Conservation (phyloP, 495 filamentous ascomycete genomes). For the Penicillium steckii region DNA sequence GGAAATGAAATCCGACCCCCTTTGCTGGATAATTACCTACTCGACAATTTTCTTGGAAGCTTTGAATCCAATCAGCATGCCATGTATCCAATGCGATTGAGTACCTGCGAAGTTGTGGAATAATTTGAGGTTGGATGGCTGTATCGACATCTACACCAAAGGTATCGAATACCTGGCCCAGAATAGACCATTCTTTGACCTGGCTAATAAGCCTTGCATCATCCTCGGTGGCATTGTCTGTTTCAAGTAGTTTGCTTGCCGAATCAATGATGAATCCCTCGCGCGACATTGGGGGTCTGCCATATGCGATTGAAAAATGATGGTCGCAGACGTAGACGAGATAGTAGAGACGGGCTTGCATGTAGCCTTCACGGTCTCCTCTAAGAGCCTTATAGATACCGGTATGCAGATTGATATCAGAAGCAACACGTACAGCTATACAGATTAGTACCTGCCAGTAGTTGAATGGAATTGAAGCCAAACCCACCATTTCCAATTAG, state of each 20-base stretch:
- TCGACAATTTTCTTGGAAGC: slow-evolving; percentile 19
- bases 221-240: slow-evolving; percentile 29
- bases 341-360: slow-evolving; percentile 31
- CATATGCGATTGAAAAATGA: slow-evolving; percentile 34
- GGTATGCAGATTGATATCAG: slow-evolving; percentile 31
- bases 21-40: slow-evolving; percentile 32
- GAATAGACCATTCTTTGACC: slow-evolving; percentile 34
- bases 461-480: not conserved
- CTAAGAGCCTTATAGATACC: slow-evolving; percentile 29
- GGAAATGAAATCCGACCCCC: slow-evolving; percentile 30
- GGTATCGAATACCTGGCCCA: slow-evolving; percentile 33
- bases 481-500: slow-evolving; percentile 27
- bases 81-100: slow-evolving; percentile 31
- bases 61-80: slow-evolving; percentile 33
- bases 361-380: slow-evolving; percentile 26
- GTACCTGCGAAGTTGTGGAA: slow-evolving; percentile 27
- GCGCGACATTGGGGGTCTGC: slow-evolving; percentile 36
- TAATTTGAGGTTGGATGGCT: slow-evolving; percentile 16
- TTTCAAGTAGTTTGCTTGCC: slow-evolving; percentile 23
- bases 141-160: slow-evolving; percentile 39
- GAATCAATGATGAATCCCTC: slow-evolving; percentile 26
- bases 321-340: slow-evolving; percentile 40
- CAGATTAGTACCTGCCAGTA: not conserved
- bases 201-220: slow-evolving; percentile 37
- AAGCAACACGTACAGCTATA: slow-evolving; percentile 31